These are phyloP conservation scores for Vinca minor DNA, from an alignment of 257 asterid genomes.

Conservation along the genomic window DNA sequence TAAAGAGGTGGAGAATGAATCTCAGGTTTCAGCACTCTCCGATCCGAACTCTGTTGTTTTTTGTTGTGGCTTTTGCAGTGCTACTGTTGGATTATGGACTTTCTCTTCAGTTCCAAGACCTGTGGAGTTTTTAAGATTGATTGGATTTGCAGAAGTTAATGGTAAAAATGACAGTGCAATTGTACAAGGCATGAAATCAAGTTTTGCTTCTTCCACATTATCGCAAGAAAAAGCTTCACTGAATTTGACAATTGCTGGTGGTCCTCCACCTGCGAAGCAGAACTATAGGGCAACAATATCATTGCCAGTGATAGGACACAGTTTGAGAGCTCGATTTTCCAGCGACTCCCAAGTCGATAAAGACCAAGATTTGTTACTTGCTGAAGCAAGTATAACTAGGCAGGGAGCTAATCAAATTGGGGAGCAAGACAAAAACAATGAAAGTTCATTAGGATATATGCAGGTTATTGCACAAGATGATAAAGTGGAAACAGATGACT, in stretches of 20 bases:
- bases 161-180: conserved; percentile 26
- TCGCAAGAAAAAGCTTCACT: conserved; percentile 17
- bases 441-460: conserved; percentile 19
- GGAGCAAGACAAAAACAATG: conserved; percentile 20
- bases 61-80: conserved; percentile 78
- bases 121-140: conserved; percentile 64
- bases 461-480: conserved; percentile 29
- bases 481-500: conserved; percentile 26
- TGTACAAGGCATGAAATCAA: conserved; percentile 16
- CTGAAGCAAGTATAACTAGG: conserved; percentile 18
- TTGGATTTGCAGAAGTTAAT: conserved; percentile 57
- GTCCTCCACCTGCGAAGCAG: conserved; percentile 76
- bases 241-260: conserved; percentile 89
- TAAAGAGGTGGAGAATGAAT: conserved; percentile 26
- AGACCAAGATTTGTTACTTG: conserved; percentile 25
- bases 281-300: conserved; percentile 64
- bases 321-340: conserved; percentile 59
- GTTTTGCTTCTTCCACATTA: conserved; percentile 34
- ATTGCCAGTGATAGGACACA: conserved; percentile 70
- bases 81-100: conserved; percentile 94
- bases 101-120: conserved; percentile 61
- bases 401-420: conserved; percentile 34
- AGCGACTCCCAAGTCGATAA: conserved; percentile 22
- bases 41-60: conserved; percentile 81
- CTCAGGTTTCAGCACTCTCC: conserved; percentile 29